phyloP scores from a whole-genome alignment of 192 early-diverging fungal genomes.

The Coemansia sp. region DNA sequence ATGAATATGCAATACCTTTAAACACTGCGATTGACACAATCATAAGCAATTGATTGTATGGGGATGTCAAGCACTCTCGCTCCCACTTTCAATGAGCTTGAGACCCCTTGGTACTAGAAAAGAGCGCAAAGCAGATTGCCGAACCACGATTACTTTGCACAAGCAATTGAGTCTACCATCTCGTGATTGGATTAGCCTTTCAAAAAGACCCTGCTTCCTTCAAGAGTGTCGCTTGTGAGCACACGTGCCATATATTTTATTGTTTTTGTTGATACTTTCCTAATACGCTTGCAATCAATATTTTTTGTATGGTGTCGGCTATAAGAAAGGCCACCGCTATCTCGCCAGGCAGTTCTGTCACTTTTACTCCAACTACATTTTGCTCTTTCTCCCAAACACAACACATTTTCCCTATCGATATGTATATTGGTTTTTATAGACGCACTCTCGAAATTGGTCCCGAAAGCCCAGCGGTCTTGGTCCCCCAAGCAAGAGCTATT shows the following conservation, averaged over 20 bases:
- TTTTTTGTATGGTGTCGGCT: not conserved
- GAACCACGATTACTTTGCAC: not conserved
- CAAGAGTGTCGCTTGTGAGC: not conserved
- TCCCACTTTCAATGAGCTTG: not conserved
- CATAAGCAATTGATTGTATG: not conserved
- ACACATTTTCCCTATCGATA: not conserved
- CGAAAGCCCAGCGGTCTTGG: not conserved
- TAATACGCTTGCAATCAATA: not conserved
- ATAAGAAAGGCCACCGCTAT: not conserved
- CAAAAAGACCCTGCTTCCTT: not conserved
- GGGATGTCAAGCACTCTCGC: not conserved
- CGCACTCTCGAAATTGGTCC: conserved; percentile 8
- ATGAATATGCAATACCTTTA: not conserved
- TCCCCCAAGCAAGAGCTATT: not conserved
- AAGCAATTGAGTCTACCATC: not conserved
- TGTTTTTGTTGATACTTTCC: not conserved
- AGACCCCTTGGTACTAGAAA: not conserved
- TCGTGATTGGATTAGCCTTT: not conserved
- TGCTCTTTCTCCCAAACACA: not conserved
- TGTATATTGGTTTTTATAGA: not conserved
- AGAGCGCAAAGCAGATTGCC: not conserved
- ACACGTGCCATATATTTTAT: not conserved
- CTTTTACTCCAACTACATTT: not conserved
- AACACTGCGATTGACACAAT: not conserved
- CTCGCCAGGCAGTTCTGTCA: not conserved